These are phyloP conservation scores for Rutidosis leptorrhynchoides DNA, from an alignment of 129 eudicot genomes.

Conservation along the genomic window DNA sequence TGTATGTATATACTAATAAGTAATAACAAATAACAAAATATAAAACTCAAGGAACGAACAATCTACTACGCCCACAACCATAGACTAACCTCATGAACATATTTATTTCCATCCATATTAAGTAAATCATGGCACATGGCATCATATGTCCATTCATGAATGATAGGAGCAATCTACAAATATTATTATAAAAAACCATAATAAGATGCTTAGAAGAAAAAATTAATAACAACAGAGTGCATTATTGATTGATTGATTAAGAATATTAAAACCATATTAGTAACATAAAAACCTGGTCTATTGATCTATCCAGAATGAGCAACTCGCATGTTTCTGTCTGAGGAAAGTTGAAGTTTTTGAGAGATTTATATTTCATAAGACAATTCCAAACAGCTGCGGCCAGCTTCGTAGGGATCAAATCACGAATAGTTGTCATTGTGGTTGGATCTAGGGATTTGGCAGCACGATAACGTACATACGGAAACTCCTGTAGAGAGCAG, in stretches of 20 bases:
- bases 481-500: slow-evolving; percentile 77
- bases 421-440: slow-evolving; percentile 87
- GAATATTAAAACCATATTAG: background rate
- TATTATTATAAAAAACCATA: slow-evolving; percentile 12
- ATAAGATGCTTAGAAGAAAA: slow-evolving; percentile 1
- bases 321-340: slow-evolving; percentile 91
- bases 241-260: too few relatives aligned
- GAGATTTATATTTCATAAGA: slow-evolving; percentile 71
- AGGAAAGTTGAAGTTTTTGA: slow-evolving; percentile 62
- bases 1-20: too few relatives aligned
- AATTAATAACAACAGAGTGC: background rate
- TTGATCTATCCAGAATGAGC: slow-evolving; percentile 84
- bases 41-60: slow-evolving; percentile 14
- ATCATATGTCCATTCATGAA: slow-evolving; percentile 98
- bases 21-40: slow-evolving; percentile 32
- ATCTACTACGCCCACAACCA: slow-evolving; percentile 16
- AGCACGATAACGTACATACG: slow-evolving; percentile 92
- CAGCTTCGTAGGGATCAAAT: slow-evolving; percentile 85
- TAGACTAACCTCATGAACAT: slow-evolving; percentile 76
- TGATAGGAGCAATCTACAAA: slow-evolving; percentile 83
- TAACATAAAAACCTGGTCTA: slow-evolving; percentile 68
- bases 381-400: slow-evolving; percentile 93
- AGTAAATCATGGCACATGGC: slow-evolving; percentile 97
- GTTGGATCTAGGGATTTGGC: slow-evolving; percentile 83
- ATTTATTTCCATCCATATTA: slow-evolving; percentile 85